phyloP scores from a whole-genome alignment of 1,284 basidiomycete genomes.

The Chondrostereum purpureum region DNA sequence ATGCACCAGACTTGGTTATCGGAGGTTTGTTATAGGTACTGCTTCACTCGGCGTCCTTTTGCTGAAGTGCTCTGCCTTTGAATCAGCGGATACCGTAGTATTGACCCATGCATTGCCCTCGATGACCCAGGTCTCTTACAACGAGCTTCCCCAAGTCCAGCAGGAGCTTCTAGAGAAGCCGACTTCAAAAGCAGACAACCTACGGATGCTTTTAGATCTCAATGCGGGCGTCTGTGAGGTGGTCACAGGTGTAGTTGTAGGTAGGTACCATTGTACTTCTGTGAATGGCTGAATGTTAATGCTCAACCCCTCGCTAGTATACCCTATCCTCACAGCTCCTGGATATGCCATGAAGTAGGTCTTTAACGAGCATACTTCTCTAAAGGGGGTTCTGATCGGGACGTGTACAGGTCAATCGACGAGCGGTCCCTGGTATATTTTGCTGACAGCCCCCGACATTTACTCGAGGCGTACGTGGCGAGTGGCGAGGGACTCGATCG shows the following conservation, averaged over 20 bases:
- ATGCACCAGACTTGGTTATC: slow-evolving; percentile 92
- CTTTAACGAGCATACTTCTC: slow-evolving; percentile 1
- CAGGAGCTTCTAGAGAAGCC: slow-evolving; percentile 92
- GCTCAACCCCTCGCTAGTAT: slow-evolving; percentile 51
- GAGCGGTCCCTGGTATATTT: slow-evolving; percentile 81
- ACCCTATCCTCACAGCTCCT: slow-evolving; percentile 77
- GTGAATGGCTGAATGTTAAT: neutral
- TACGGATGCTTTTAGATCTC: slow-evolving; percentile 83
- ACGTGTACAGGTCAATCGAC: slow-evolving; percentile 67
- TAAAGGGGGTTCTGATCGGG: slow-evolving; percentile 1
- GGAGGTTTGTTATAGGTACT: slow-evolving; percentile 43
- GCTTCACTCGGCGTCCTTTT: neutral
- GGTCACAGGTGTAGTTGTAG: slow-evolving; percentile 82
- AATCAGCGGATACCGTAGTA: slow-evolving; percentile 84
- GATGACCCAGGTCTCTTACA: slow-evolving; percentile 44
- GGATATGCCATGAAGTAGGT: slow-evolving; percentile 79
- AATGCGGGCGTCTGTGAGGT: slow-evolving; percentile 85
- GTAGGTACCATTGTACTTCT: slow-evolving; percentile 34
- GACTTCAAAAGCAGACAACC: slow-evolving; percentile 70
- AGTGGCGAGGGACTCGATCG: slow-evolving; percentile 86
- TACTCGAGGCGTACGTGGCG: slow-evolving; percentile 83
- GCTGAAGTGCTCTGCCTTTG: slow-evolving; percentile 2
- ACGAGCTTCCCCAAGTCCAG: slow-evolving; percentile 35
- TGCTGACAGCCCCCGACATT: slow-evolving; percentile 56
- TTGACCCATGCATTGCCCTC: slow-evolving; percentile 68